A percentile compares a stretch with the other conserved stretches of the same genome.
These are phyloP conservation scores for Ajuga reptans DNA, from an alignment of 305 asterid genomes.

Conservation along the genomic window DNA sequence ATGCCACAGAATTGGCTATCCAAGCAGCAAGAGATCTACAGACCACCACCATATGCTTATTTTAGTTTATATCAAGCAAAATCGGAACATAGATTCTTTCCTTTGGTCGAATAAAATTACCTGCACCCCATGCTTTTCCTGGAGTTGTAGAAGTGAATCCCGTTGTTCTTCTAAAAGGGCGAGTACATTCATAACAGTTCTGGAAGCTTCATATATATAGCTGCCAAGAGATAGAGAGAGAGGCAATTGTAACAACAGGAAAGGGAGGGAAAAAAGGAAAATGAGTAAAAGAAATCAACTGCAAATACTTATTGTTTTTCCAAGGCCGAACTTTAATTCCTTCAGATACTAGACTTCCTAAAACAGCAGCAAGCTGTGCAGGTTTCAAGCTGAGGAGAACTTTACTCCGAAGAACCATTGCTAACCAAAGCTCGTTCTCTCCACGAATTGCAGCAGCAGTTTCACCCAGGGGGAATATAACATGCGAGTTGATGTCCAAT, in stretches of 20 bases:
- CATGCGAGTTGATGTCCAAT: slow-evolving; percentile 75
- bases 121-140: slow-evolving; percentile 85
- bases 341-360: slow-evolving; percentile 85
- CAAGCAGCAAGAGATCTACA: slow-evolving; percentile 82
- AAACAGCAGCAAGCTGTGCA: slow-evolving; percentile 96
- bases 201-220: slow-evolving; percentile 81
- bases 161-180: slow-evolving; percentile 64
- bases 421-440: slow-evolving; percentile 97
- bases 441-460: slow-evolving; percentile 98
- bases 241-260: neutral
- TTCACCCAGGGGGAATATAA: slow-evolving; percentile 91
- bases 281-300: neutral
- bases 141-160: slow-evolving; percentile 64
- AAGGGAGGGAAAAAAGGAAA: neutral
- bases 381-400: slow-evolving; percentile 76
- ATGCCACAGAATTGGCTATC: slow-evolving; percentile 87
- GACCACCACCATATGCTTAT: slow-evolving; percentile 9
- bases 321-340: slow-evolving; percentile 90
- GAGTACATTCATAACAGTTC: slow-evolving; percentile 56
- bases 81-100: neutral
- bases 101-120: slow-evolving; percentile 32
- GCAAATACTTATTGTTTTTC: slow-evolving; percentile 69
- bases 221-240: slow-evolving; percentile 32
- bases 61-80: slow-evolving; percentile 1
- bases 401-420: slow-evolving; percentile 84